phyloP scores from a whole-genome alignment of 1,139 yeast genomes.

The Debaryomycetaceae sp. region DNA sequence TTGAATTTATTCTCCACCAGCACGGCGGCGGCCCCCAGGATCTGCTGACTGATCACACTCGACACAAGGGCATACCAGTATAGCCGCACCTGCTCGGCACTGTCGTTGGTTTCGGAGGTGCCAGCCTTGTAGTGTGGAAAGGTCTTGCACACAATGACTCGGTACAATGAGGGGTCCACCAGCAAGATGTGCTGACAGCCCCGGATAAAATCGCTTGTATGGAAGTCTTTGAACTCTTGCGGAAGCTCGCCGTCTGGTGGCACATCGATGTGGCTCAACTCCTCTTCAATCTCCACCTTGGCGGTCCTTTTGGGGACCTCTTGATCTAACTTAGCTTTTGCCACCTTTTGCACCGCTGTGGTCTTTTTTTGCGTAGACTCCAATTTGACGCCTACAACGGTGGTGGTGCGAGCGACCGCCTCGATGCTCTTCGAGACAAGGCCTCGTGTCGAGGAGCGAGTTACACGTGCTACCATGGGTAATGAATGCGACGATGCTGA shows the following conservation, averaged over 20 bases:
- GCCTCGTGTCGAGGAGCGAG: too few species aligned
- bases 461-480: too few species aligned
- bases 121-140: slow-evolving; percentile 23
- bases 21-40: slow-evolving; percentile 78
- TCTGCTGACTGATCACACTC: slow-evolving; percentile 72
- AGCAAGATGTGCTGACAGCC: slow-evolving; percentile 38
- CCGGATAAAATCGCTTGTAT: slow-evolving; percentile 38
- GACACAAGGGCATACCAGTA: slow-evolving; percentile 38
- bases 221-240: slow-evolving; percentile 31
- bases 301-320: neutral
- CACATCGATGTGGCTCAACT: slow-evolving; percentile 20
- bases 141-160: slow-evolving; percentile 24
- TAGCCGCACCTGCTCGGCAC: slow-evolving; percentile 28
- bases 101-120: too few species aligned
- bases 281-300: slow-evolving; percentile 23
- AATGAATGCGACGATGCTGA: too few species aligned
- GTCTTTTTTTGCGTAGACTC: slow-evolving; percentile 1
- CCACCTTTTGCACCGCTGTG: slow-evolving; percentile 3
- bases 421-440: too few species aligned
- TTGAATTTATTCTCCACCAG: slow-evolving; percentile 53
- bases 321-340: neutral
- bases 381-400: too few species aligned
- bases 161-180: slow-evolving; percentile 42
- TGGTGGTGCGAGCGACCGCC: slow-evolving; percentile 4
- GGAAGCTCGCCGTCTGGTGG: slow-evolving; percentile 36